These are phyloP conservation scores for Paramecium primaurelia DNA, from an alignment of 73 alveolate species.

Conservation along the genomic window DNA sequence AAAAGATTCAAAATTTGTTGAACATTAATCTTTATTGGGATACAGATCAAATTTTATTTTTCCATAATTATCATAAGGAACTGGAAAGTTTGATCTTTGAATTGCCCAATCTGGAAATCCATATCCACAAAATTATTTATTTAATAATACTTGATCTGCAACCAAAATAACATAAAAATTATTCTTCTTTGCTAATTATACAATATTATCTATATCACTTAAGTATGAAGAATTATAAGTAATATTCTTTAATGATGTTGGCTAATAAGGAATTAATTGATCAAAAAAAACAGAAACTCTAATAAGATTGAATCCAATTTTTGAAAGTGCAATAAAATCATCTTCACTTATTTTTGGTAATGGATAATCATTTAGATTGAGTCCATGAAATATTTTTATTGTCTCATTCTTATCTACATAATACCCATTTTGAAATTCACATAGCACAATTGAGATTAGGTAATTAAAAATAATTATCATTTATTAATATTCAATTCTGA, in stretches of 20 bases:
- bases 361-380: not conserved
- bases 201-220: not conserved
- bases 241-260: not conserved
- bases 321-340: not conserved
- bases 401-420: not conserved
- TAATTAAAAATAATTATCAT: not conserved
- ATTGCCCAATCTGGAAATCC: conserved; percentile 27
- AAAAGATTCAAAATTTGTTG: not conserved
- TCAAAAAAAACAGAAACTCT: not conserved
- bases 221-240: not conserved
- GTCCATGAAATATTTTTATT: not conserved
- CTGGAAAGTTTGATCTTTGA: not conserved
- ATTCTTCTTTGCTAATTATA: not conserved
- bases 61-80: not conserved
- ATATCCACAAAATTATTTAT: not conserved
- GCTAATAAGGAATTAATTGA: not conserved
- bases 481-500: not conserved
- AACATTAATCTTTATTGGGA: not conserved
- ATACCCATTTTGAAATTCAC: not conserved
- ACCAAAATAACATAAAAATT: not conserved
- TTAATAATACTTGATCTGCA: not conserved
- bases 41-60: not conserved
- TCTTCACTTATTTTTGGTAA: not conserved
- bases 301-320: not conserved
- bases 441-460: not conserved